These are phyloP conservation scores for Boletus pseudo-olivaceus DNA, from an alignment of 768 basidiomycete species.

Conservation along the genomic window DNA sequence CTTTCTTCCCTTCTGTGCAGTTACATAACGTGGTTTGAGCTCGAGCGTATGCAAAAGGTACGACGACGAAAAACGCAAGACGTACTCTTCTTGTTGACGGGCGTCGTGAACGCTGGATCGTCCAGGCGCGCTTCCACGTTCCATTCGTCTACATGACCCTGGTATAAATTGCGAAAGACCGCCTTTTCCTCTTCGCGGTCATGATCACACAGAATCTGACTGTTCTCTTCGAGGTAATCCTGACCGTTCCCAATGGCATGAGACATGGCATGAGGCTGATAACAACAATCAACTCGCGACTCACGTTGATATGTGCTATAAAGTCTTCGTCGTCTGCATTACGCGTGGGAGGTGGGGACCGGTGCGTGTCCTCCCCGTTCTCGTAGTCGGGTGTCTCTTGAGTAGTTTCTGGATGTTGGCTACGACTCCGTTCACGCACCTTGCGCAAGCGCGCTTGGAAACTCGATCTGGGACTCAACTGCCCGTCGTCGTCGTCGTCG, in stretches of 20 bases:
- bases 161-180: slow-evolving; percentile 55
- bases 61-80: slow-evolving; percentile 5
- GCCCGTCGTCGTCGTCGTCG: slow-evolving; percentile 35
- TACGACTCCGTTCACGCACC: slow-evolving; percentile 26
- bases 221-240: slow-evolving; percentile 61
- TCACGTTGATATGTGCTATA: slow-evolving; percentile 52
- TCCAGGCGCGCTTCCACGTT: slow-evolving; percentile 28
- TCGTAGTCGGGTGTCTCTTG: slow-evolving; percentile 22
- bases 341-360: slow-evolving; percentile 31
- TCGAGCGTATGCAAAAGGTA: neutral
- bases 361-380: slow-evolving; percentile 20
- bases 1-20: slow-evolving; percentile 31
- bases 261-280: neutral
- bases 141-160: slow-evolving; percentile 51
- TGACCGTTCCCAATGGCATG: slow-evolving; percentile 40
- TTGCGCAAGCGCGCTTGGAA: slow-evolving; percentile 37
- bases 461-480: slow-evolving; percentile 29
- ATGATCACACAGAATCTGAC: slow-evolving; percentile 41
- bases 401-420: slow-evolving; percentile 7
- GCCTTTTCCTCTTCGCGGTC: slow-evolving; percentile 51
- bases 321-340: slow-evolving; percentile 59
- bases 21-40: neutral
- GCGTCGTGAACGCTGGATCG: slow-evolving; percentile 20
- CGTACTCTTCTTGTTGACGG: slow-evolving; percentile 47
- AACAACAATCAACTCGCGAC: slow-evolving; percentile 8